Percentiles rank a stretch among this genome's conserved stretches.
phyloP scores from a whole-genome alignment of 305 asterid species.

The Striga hermonthica region DNA sequence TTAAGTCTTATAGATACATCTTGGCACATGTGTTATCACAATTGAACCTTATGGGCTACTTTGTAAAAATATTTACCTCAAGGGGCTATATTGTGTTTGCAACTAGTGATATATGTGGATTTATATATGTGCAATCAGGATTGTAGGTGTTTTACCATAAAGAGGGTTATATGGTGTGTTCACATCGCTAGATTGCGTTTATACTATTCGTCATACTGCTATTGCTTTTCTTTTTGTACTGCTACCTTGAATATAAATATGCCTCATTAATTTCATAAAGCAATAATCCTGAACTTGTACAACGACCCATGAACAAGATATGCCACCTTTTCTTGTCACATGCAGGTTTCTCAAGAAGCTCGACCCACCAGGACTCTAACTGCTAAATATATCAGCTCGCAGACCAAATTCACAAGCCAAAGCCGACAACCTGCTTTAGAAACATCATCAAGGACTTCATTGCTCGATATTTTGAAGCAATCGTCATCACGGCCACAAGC shows the following conservation, averaged over 20 bases:
- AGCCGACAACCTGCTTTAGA: constrained; percentile 36
- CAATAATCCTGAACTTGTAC: not conserved
- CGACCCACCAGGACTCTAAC: constrained; percentile 38
- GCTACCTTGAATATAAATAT: not conserved
- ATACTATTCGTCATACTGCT: not conserved
- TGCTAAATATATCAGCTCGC: constrained; percentile 49
- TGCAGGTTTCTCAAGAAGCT: constrained; percentile 57
- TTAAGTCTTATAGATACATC: too few species aligned
- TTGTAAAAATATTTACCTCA: too few species aligned
- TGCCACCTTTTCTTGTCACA: constrained; percentile 1
- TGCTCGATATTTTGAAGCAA: constrained; percentile 67
- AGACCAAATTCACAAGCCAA: constrained; percentile 42
- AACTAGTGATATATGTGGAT: not conserved
- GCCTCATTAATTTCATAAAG: not conserved
- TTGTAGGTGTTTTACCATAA: not conserved
- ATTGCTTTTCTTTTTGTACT: not conserved
- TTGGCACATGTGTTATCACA: not conserved
- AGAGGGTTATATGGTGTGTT: too few species aligned
- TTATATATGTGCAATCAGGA: not conserved
- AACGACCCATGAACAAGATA: not conserved
- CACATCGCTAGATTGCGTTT: not conserved
- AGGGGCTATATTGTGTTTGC: too few species aligned
- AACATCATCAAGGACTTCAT: constrained; percentile 45
- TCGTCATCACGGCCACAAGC: constrained; percentile 41
- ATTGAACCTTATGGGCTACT: not conserved